These are phyloP conservation scores for Penicillium hordei DNA, from an alignment of 2,329 filamentous ascomycete genomes.

Conservation along the genomic window DNA sequence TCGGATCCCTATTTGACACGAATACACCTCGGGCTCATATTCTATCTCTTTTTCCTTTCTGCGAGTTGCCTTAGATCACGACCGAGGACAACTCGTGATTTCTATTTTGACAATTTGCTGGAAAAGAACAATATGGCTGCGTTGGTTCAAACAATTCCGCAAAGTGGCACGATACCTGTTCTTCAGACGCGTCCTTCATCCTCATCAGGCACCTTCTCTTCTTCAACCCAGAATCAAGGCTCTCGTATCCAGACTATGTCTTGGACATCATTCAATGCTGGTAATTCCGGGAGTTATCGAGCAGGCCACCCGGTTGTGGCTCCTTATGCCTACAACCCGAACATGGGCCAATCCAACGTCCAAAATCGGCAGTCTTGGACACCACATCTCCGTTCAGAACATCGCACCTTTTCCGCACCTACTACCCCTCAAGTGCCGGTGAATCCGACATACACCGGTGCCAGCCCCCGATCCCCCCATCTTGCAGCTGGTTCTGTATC, in stretches of 20 bases:
- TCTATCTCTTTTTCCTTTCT: background rate
- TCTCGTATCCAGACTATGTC: slow-evolving; percentile 41
- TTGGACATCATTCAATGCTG: slow-evolving; percentile 44
- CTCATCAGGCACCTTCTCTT: slow-evolving; percentile 57
- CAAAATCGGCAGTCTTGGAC: slow-evolving; percentile 55
- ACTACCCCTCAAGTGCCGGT: slow-evolving; percentile 44
- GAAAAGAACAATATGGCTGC: slow-evolving; percentile 68
- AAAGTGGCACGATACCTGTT: slow-evolving; percentile 71
- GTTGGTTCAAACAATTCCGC: slow-evolving; percentile 76
- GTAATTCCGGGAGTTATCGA: slow-evolving; percentile 48
- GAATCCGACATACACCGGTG: slow-evolving; percentile 31
- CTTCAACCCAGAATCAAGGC: slow-evolving; percentile 35
- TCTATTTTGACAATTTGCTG: slow-evolving; percentile 15
- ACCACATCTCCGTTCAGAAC: slow-evolving; percentile 58
- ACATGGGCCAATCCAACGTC: slow-evolving; percentile 53
- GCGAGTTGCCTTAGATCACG: slow-evolving; percentile 17
- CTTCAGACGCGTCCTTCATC: slow-evolving; percentile 71
- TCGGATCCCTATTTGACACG: slow-evolving; percentile 22
- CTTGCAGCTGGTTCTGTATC: slow-evolving; percentile 55
- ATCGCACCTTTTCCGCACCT: slow-evolving; percentile 56
- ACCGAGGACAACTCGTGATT: slow-evolving; percentile 22
- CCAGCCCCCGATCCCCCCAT: slow-evolving; percentile 42
- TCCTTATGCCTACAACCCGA: slow-evolving; percentile 76
- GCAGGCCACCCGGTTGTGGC: slow-evolving; percentile 62
- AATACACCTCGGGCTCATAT: slow-evolving; percentile 6